Evolutionary conservation across 2,329 filamentous ascomycete genomes (phyloP).

Genomic region (Hypoxylon sp.): DNA sequence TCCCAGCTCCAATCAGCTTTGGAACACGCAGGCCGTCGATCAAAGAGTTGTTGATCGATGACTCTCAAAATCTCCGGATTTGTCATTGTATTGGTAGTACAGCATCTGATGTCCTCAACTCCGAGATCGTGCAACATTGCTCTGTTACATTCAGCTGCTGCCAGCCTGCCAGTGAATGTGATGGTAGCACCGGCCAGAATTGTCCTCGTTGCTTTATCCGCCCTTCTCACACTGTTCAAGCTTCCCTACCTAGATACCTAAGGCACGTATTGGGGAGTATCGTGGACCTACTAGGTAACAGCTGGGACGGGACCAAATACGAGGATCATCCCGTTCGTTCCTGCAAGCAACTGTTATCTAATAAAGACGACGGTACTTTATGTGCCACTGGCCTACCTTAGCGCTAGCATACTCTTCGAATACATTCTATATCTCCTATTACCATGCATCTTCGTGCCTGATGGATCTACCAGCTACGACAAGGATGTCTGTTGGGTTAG

Average conservation of each 20-base stretch:
- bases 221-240: conserved; percentile 24
- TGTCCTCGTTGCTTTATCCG: conserved; percentile 20
- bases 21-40: conserved; percentile 24
- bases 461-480: conserved; percentile 25
- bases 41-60: conserved; percentile 26
- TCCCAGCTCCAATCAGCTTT: conserved; percentile 6
- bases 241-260: background rate
- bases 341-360: conserved; percentile 29
- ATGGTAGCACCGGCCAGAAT: conserved; percentile 13
- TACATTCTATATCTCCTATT: conserved; percentile 3
- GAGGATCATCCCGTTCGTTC: background rate
- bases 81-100: conserved; percentile 34
- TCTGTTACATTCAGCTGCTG: conserved; percentile 12
- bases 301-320: background rate
- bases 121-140: conserved; percentile 28
- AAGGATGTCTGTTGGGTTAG: conserved; percentile 18
- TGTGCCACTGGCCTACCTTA: background rate
- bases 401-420: background rate
- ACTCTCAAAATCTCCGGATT: conserved; percentile 38
- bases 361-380: background rate
- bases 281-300: background rate
- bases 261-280: background rate
- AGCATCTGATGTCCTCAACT: conserved; percentile 13
- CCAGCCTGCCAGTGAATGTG: conserved; percentile 5
- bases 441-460: conserved; percentile 25